Evolutionary conservation across 2,329 filamentous ascomycete species (phyloP).

Genomic region (Fusarium albidum): DNA sequence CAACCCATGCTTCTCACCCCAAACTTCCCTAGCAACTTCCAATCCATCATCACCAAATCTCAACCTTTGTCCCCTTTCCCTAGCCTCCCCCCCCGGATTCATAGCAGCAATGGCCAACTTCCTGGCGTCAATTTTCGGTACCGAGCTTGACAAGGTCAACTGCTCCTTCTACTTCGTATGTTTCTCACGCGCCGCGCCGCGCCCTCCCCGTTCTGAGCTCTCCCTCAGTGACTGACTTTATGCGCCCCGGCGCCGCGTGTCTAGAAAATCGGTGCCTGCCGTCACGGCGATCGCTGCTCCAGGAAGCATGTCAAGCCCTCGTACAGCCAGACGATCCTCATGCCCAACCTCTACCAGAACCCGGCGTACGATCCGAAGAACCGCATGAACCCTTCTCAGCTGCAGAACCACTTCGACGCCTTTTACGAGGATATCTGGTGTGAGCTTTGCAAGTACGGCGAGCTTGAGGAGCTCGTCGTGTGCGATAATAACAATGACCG

Average conservation of each 20-base stretch:
- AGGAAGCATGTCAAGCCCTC: constrained; percentile 99
- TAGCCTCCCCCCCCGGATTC: constrained; percentile 5
- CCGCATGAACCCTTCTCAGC: constrained; percentile 95
- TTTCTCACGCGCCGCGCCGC: constrained; percentile 29
- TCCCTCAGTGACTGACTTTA: constrained; percentile 17
- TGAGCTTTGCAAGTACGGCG: constrained; percentile 98
- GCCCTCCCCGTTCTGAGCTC: constrained; percentile 16
- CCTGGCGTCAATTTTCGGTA: constrained; percentile 98
- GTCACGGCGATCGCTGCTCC: constrained; percentile 97
- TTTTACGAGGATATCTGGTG: constrained; percentile 99
- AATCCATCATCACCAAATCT: constrained; percentile 17
- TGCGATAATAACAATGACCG: constrained; percentile 99
- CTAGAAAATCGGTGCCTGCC: constrained; percentile 99
- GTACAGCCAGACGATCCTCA: constrained; percentile 96
- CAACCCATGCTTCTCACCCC: constrained; percentile 18
- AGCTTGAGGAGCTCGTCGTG: constrained; percentile 96
- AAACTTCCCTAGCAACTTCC: constrained; percentile 34
- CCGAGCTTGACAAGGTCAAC: constrained; percentile 99
- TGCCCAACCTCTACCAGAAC: constrained; percentile 99
- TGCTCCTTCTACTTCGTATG: constrained; percentile 88
- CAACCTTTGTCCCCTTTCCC: constrained; percentile 5
- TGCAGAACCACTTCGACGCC: constrained; percentile 99
- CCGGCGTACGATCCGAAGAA: constrained; percentile 95
- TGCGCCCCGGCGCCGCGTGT: constrained; percentile 18
- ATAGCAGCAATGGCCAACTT: constrained; percentile 84